Evolutionary conservation across 2,329 filamentous ascomycete species (phyloP).

Genomic region (Penicillium occitanis): DNA sequence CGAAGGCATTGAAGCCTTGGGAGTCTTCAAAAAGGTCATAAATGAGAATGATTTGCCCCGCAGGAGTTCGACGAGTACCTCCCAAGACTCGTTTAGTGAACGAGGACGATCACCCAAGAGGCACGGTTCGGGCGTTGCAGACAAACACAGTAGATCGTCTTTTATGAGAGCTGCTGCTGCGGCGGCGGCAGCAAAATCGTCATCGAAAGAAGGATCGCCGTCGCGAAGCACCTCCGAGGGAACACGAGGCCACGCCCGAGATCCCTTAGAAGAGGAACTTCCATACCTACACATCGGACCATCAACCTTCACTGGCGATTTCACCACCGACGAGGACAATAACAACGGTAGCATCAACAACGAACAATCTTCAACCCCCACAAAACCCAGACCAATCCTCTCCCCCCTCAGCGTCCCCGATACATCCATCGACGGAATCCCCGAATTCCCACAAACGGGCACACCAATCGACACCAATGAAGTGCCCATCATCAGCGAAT

Average conservation of each 20-base stretch:
- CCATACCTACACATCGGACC: conserved; percentile 76
- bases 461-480: conserved; percentile 34
- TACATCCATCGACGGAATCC: conserved; percentile 34
- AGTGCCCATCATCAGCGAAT: conserved; percentile 68
- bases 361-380: conserved; percentile 21
- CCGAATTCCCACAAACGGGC: conserved; percentile 33
- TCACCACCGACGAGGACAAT: neutral
- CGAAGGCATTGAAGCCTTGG: conserved; percentile 39
- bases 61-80: conserved; percentile 13
- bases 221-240: conserved; percentile 44
- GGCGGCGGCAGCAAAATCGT: conserved; percentile 23
- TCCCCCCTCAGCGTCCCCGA: conserved; percentile 27
- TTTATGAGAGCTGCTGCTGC: conserved; percentile 18
- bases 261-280: conserved; percentile 64
- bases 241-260: conserved; percentile 62
- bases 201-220: conserved; percentile 34
- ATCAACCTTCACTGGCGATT: conserved; percentile 42
- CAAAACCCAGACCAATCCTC: conserved; percentile 12
- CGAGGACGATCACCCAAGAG: conserved; percentile 21
- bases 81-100: conserved; percentile 12
- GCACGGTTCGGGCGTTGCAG: conserved; percentile 6
- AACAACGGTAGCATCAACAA: neutral
- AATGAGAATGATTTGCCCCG: conserved; percentile 40
- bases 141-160: neutral
- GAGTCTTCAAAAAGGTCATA: conserved; percentile 52